Percentiles rank a stretch among this genome's conserved stretches.
Evolutionary conservation across 805 yeast genomes (phyloP).

Genomic region (Pichia nanzhaoensis): DNA sequence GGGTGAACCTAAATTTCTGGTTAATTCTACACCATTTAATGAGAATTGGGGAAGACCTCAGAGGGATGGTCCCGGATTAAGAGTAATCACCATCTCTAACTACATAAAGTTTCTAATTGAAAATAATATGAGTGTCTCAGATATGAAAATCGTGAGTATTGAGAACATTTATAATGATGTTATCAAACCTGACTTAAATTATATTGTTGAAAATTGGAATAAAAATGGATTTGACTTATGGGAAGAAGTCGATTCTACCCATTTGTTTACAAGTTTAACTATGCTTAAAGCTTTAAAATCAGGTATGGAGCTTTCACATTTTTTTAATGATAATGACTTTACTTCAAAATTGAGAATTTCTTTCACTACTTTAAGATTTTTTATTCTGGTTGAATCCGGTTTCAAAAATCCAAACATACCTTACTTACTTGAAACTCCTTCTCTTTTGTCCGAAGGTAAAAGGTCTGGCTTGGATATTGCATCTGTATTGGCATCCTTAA

Average conservation of each 20-base stretch:
- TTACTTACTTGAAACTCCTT: constrained; percentile 68
- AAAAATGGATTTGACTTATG: constrained; percentile 75
- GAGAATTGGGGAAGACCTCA: constrained; percentile 93
- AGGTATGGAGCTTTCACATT: constrained; percentile 40
- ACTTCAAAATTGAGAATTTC: constrained; percentile 24
- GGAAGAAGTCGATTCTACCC: constrained; percentile 78
- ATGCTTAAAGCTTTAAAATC: constrained; percentile 63
- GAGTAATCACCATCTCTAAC: constrained; percentile 57
- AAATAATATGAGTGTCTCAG: constrained; percentile 22
- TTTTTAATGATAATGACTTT: constrained; percentile 29
- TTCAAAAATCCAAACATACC: constrained; percentile 36
- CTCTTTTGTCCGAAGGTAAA: constrained; percentile 27
- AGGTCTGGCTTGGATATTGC: constrained; percentile 81
- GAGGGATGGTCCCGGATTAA: constrained; percentile 87
- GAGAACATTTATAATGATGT: constrained; percentile 41
- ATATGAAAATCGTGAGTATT: constrained; percentile 28
- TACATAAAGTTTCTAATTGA: constrained; percentile 41
- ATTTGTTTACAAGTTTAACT: constrained; percentile 71
- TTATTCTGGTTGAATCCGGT: constrained; percentile 37
- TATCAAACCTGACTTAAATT: constrained; percentile 64
- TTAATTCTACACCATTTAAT: constrained; percentile 55
- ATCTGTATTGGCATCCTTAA: constrained; percentile 44
- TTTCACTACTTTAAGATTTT: constrained; percentile 33
- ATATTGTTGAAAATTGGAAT: constrained; percentile 56
- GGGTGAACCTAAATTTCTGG: constrained; percentile 86